Conservation (phyloP, 2,329 filamentous ascomycete genomes). For the Mariannaea sp. region DNA sequence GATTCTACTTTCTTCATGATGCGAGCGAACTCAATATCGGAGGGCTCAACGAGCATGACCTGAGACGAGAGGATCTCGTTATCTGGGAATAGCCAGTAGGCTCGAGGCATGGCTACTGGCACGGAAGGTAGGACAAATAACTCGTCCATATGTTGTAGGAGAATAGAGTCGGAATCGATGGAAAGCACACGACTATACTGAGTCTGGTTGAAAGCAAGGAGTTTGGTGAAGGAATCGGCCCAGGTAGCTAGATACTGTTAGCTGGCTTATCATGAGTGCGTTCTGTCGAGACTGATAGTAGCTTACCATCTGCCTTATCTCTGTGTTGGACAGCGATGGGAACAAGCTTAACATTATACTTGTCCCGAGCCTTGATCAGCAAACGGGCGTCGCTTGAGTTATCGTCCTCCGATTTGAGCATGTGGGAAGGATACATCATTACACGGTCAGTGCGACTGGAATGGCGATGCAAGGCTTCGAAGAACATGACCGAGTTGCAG, state of each 20-base stretch:
- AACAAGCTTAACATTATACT: constrained; percentile 50
- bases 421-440: constrained; percentile 51
- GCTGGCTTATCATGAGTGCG: too few species aligned
- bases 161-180: constrained; percentile 64
- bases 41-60: constrained; percentile 64
- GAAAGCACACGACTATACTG: constrained; percentile 58
- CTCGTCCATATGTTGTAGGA: constrained; percentile 70
- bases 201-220: constrained; percentile 70
- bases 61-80: constrained; percentile 61
- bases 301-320: constrained; percentile 44
- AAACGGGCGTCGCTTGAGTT: constrained; percentile 40
- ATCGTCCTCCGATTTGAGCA: constrained; percentile 40
- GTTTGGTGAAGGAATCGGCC: constrained; percentile 69
- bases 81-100: constrained; percentile 68
- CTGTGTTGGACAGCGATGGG: constrained; percentile 49
- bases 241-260: constrained; percentile 59
- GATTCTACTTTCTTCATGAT: constrained; percentile 36
- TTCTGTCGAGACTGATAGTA: too few species aligned
- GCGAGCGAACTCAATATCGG: constrained; percentile 52
- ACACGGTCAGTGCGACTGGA: constrained; percentile 51
- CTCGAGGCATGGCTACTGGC: constrained; percentile 69
- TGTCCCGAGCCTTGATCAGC: constrained; percentile 49
- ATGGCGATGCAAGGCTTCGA: constrained; percentile 49
- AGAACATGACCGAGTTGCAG: constrained; percentile 57
- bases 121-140: constrained; percentile 68